A percentile compares a stretch with the other conserved stretches of the same genome.
These are phyloP conservation scores for Botrytis elliptica DNA, from an alignment of 2,329 filamentous ascomycete genomes.

Conservation along the genomic window DNA sequence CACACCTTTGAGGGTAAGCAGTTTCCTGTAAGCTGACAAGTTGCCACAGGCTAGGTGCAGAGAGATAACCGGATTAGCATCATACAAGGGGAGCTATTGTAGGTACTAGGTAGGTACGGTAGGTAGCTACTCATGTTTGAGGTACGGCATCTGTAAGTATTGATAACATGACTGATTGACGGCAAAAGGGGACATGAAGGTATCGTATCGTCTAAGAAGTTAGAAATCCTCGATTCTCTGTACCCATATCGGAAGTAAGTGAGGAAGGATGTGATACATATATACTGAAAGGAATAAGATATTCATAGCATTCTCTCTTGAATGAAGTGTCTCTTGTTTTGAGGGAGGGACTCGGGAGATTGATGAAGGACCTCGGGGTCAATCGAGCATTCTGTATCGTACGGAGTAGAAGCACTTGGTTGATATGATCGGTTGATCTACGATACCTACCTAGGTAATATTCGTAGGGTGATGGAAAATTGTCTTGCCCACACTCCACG, in stretches of 20 bases:
- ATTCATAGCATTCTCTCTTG: background rate
- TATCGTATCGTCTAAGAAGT: background rate
- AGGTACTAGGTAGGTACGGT: background rate
- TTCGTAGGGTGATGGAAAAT: background rate
- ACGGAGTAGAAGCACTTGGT: too few relatives aligned
- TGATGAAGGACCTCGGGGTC: background rate
- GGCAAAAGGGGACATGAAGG: background rate
- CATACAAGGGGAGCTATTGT: background rate
- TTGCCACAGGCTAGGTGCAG: background rate
- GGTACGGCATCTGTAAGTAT: conserved; percentile 9
- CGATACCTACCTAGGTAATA: background rate
- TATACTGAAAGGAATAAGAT: background rate
- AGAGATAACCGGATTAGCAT: background rate
- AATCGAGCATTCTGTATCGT: background rate
- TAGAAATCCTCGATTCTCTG: background rate
- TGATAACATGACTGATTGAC: conserved; percentile 12
- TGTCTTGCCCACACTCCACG: background rate
- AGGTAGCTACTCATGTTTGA: background rate
- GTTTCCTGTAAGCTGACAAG: background rate
- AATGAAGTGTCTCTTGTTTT: background rate
- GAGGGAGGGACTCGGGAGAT: background rate
- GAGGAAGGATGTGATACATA: background rate
- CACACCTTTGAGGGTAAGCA: background rate
- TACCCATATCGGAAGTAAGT: background rate
- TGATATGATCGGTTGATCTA: background rate